A percentile compares a stretch with the other conserved stretches of the same genome.
Conservation (phyloP, 495 filamentous ascomycete genomes). For the Pseudomonodictys pantanalensis region DNA sequence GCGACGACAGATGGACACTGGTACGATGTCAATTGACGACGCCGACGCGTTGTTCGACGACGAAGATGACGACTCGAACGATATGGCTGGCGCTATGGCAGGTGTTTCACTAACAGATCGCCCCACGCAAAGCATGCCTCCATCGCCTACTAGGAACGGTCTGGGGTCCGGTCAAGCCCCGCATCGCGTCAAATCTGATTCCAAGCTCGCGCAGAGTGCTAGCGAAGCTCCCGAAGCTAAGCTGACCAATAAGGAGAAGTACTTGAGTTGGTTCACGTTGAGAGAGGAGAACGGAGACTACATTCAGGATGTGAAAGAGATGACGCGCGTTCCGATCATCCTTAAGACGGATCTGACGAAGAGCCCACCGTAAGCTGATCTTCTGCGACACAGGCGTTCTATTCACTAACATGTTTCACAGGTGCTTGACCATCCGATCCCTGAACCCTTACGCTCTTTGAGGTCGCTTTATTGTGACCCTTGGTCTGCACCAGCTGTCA, state of each 20-base stretch:
- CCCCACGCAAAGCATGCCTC: slow-evolving; percentile 93
- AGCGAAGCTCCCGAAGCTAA: slow-evolving; percentile 70
- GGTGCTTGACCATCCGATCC: slow-evolving; percentile 95
- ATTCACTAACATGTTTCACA: slow-evolving; percentile 42
- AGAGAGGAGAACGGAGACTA: slow-evolving; percentile 91
- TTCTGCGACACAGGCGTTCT: neutral
- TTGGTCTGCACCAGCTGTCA: too few relatives aligned
- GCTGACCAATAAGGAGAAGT: slow-evolving; percentile 92
- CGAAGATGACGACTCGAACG: slow-evolving; percentile 75
- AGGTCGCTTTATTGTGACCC: neutral
- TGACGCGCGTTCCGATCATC: slow-evolving; percentile 94
- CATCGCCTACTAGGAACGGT: slow-evolving; percentile 79
- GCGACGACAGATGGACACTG: slow-evolving; percentile 87
- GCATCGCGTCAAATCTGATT: slow-evolving; percentile 87
- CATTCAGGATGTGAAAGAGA: slow-evolving; percentile 97
- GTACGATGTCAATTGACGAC: slow-evolving; percentile 84
- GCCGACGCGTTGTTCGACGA: slow-evolving; percentile 92
- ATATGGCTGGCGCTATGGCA: slow-evolving; percentile 77
- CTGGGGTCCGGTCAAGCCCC: slow-evolving; percentile 64
- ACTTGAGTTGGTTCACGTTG: slow-evolving; percentile 82
- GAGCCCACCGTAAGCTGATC: slow-evolving; percentile 87
- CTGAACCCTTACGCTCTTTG: slow-evolving; percentile 93
- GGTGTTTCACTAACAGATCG: slow-evolving; percentile 77
- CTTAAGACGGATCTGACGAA: slow-evolving; percentile 97
- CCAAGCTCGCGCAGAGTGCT: slow-evolving; percentile 75